Evolutionary conservation across 257 asterid genomes (phyloP).

Genomic region (Solanum clarkiae): DNA sequence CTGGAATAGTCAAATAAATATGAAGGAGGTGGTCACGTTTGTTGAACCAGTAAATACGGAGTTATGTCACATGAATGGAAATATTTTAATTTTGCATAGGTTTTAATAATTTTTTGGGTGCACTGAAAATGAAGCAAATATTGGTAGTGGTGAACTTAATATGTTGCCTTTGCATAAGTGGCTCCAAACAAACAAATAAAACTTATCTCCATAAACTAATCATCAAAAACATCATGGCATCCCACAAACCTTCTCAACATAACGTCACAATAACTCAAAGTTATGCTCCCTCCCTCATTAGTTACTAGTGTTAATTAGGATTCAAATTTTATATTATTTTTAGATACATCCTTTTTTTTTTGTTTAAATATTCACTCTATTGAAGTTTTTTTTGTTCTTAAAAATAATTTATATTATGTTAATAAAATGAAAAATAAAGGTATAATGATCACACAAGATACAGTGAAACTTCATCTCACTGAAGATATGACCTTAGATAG

Average conservation of each 20-base stretch:
- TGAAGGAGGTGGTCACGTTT: not conserved
- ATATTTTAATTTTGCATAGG: not conserved
- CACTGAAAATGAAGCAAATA: not conserved
- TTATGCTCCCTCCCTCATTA: not conserved
- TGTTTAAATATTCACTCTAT: too few species aligned
- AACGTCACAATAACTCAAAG: not conserved
- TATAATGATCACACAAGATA: too few species aligned
- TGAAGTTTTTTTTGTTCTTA: not conserved
- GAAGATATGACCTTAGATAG: too few species aligned
- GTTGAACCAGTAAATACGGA: not conserved
- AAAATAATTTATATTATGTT: not conserved
- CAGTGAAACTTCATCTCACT: too few species aligned
- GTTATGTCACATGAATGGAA: not conserved
- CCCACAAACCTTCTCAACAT: not conserved
- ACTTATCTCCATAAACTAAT: not conserved
- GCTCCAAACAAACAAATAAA: not conserved
- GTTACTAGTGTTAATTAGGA: not conserved
- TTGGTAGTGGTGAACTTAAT: not conserved
- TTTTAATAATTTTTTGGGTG: not conserved
- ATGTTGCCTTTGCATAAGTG: not conserved
- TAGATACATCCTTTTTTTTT: not conserved
- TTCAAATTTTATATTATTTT: not conserved
- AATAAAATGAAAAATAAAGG: too few species aligned
- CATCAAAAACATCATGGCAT: not conserved
- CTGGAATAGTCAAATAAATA: not conserved